Conservation (phyloP, 2,329 filamentous ascomycete species). For the Scedosporium aurantiacum region DNA sequence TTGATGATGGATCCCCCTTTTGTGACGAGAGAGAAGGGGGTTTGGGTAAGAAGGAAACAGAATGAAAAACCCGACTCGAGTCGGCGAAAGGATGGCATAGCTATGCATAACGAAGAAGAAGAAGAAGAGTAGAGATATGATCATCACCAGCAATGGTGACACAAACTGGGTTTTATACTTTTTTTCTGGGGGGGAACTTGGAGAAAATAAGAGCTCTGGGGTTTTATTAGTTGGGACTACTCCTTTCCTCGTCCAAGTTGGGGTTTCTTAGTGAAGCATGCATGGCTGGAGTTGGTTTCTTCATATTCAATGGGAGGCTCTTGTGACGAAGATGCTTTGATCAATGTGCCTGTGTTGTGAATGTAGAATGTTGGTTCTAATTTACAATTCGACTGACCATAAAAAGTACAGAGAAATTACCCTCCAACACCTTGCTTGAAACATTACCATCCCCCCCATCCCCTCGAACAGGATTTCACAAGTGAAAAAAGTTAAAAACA, state of each 20-base stretch:
- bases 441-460: neutral
- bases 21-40: no score
- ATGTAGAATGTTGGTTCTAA: no score
- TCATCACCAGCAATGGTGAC: neutral
- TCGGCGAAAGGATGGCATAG: no score
- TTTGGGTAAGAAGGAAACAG: no score
- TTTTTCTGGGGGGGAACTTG: neutral
- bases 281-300: no score
- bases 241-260: neutral
- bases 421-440: neutral
- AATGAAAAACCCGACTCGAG: no score
- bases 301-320: neutral
- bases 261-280: no score
- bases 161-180: neutral
- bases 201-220: neutral
- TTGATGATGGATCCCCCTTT: no score
- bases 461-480: no score
- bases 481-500: no score
- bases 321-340: neutral
- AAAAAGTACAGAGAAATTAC: neutral
- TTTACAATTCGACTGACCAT: neutral
- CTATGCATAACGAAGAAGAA: neutral
- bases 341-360: neutral
- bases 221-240: neutral
- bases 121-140: neutral